phyloP scores from a whole-genome alignment of 495 filamentous ascomycete species.

The Pseudevernia furfuracea region DNA sequence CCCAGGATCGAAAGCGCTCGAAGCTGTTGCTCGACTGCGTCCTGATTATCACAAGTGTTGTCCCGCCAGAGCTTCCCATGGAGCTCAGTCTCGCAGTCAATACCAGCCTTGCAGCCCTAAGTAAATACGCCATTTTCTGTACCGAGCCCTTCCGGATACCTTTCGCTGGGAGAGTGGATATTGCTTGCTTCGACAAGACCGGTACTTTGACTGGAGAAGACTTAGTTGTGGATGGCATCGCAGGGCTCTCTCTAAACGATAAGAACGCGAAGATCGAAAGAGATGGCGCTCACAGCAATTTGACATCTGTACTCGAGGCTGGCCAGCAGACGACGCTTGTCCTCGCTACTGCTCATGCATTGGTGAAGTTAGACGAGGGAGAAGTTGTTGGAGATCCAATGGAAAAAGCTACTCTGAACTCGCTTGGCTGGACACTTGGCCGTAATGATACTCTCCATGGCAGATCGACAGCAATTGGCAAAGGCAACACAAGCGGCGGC shows the following conservation, averaged over 20 bases:
- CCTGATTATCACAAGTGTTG: slow-evolving; percentile 93
- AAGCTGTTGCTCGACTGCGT: slow-evolving; percentile 97
- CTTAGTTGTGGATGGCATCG: slow-evolving; percentile 93
- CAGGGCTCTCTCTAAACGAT: slow-evolving; percentile 69
- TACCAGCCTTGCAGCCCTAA: slow-evolving; percentile 91
- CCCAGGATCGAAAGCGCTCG: slow-evolving; percentile 86
- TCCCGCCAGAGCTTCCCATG: slow-evolving; percentile 96
- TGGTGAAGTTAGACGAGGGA: slow-evolving; percentile 93
- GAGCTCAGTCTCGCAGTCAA: slow-evolving; percentile 96
- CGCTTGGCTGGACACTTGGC: slow-evolving; percentile 85
- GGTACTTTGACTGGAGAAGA: slow-evolving; percentile 96
- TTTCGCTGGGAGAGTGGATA: slow-evolving; percentile 88
- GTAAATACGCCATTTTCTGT: slow-evolving; percentile 94
- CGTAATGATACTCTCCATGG: slow-evolving; percentile 72
- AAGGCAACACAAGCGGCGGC: slow-evolving; percentile 41
- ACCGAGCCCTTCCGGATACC: slow-evolving; percentile 99
- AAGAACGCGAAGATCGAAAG: slow-evolving; percentile 59
- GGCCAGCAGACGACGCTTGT: slow-evolving; percentile 82
- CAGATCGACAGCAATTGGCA: slow-evolving; percentile 40
- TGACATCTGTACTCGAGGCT: slow-evolving; percentile 57
- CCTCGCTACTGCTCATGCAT: slow-evolving; percentile 87
- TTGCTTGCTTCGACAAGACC: slow-evolving; percentile 99
- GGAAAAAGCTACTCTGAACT: slow-evolving; percentile 89
- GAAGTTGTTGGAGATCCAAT: slow-evolving; percentile 97
- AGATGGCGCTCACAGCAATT: slow-evolving; percentile 68